Evolutionary conservation across 176 grass and related monocot genomes (phyloP).

Genomic region (Oryza glaberrima): DNA sequence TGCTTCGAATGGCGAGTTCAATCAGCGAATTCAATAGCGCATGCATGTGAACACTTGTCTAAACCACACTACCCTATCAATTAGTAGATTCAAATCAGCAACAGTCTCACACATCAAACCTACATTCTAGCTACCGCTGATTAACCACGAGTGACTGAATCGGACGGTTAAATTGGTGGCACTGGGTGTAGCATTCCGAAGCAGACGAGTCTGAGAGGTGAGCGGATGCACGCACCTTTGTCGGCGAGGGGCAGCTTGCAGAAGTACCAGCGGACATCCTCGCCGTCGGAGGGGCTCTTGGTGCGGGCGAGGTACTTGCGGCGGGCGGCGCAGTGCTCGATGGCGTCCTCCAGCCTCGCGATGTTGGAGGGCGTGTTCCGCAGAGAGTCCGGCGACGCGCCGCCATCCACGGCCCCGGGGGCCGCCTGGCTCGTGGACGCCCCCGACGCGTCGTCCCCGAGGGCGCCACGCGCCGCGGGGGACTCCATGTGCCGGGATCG

Average conservation of each 20-base stretch:
- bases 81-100: constrained; percentile 1
- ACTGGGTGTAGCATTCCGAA: not conserved
- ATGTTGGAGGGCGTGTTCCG: constrained; percentile 94
- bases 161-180: not conserved
- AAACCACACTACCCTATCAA: not conserved
- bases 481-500: not conserved
- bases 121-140: constrained; percentile 6
- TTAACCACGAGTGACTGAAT: not conserved
- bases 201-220: not conserved
- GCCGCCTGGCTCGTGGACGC: constrained; percentile 42
- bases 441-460: not conserved
- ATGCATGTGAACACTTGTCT: not conserved
- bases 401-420: constrained; percentile 3
- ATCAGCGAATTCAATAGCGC: not conserved
- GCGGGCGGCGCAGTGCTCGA: constrained; percentile 71
- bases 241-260: constrained; percentile 85
- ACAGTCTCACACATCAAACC: not conserved
- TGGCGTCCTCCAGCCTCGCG: constrained; percentile 70
- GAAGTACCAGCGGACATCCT: constrained; percentile 94
- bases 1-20: not conserved
- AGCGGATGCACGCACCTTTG: constrained; percentile 45
- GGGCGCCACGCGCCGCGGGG: too few relatives aligned
- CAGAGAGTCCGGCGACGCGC: constrained; percentile 71
- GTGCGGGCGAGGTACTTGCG: constrained; percentile 89
- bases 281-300: constrained; percentile 87